These are phyloP conservation scores for Mrakia gelida DNA, from an alignment of 768 basidiomycete genomes.

Conservation along the genomic window DNA sequence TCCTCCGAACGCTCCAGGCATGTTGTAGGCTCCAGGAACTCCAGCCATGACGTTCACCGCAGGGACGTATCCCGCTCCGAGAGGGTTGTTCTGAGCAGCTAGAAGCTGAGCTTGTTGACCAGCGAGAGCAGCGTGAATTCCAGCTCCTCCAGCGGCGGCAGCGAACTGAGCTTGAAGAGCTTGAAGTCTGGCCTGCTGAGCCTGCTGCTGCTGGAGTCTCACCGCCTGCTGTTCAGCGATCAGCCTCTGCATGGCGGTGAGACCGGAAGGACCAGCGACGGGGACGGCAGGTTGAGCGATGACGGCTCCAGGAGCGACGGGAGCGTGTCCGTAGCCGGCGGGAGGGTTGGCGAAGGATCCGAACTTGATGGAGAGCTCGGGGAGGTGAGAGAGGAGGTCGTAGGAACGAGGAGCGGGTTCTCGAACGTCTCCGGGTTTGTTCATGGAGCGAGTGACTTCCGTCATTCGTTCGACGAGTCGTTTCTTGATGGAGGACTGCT, in stretches of 20 bases:
- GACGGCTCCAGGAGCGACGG: neutral
- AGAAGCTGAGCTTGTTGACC: neutral
- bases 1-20: neutral
- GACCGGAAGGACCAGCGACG: neutral
- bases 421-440: neutral
- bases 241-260: neutral
- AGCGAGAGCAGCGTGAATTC: neutral
- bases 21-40: neutral
- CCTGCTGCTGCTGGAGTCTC: too few species aligned
- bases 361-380: conserved; percentile 12
- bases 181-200: neutral
- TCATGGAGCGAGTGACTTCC: neutral
- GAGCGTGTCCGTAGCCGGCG: neutral
- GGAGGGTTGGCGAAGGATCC: conserved; percentile 14
- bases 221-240: neutral
- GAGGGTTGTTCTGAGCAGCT: neutral
- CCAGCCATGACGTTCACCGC: neutral
- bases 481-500: neutral
- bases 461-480: conserved; percentile 10
- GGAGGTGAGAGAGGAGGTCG: conserved; percentile 1
- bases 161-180: neutral
- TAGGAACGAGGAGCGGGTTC: conserved; percentile 3
- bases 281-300: neutral
- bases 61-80: neutral
- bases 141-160: neutral